Evolutionary conservation across 192 early-diverging fungal genomes (phyloP), one percentile per base, ranked within the genome.

Genomic region (Geosiphon pyriformis): DNA sequence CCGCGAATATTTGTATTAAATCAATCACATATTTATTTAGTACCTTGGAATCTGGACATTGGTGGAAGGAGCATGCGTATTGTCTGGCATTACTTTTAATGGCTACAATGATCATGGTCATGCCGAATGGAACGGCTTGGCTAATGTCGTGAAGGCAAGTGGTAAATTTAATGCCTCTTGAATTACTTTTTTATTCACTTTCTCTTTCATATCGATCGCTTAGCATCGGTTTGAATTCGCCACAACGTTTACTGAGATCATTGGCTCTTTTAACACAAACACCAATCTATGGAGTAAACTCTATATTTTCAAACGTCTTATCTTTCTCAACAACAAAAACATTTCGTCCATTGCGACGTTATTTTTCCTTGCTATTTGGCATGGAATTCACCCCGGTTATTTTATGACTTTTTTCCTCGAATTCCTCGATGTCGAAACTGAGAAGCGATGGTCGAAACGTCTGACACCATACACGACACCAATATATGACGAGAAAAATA

Each of bases 41-140:
- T 87, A 86, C 61, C 69, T 87, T 34, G 84, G 85, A 42, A 73
- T 84, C 35, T 87, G 84, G 84, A 79, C 76, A 30, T 73, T 87
- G 33, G 72, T 68, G 22, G 85, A 87, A 72, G 82, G 81, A 58
- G 70, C 82, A 23, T 81, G 79, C 53, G 73, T 77, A 6, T 50
- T 76, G 11, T 84, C 78, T 61, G 83, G 84, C 27, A 83, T 87
- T 29, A 76, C 79, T 27, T 86, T 78, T 61, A 77, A 83, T 66
- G 85, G 85, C 4, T 61, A 68, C 10, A 70, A 84, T 42, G 65
- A 75, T 11, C 56, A 78, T 52, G 83, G 79, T 0, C 47, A 64
- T 4, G 61, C 79, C 3, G 61, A 74, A 23, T 87, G 75, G 74
- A 72, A 76, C 33, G 85, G 81, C 20, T 70, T 87, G 42, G 69